Conservation (phyloP, 192 early-diverging fungal species). For the Lobosporangium transversale region DNA sequence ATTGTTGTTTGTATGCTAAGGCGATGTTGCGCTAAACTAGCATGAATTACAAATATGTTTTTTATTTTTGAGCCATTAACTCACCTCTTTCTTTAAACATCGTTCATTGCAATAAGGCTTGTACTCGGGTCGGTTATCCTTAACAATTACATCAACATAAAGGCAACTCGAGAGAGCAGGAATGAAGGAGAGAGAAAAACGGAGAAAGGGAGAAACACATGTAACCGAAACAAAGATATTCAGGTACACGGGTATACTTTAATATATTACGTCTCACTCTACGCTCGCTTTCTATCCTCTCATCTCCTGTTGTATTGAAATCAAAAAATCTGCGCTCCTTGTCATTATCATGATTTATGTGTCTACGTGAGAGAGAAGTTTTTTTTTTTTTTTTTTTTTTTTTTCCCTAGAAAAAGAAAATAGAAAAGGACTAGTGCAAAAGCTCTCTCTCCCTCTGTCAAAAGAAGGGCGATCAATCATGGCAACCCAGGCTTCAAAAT, state of each 20-base stretch:
- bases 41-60: too few relatives aligned
- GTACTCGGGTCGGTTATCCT: neutral
- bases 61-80: too few relatives aligned
- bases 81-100: neutral
- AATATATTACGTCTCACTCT: neutral
- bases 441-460: too few relatives aligned
- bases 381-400: too few relatives aligned
- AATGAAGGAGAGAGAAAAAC: neutral
- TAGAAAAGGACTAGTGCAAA: neutral
- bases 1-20: neutral
- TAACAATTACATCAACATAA: neutral
- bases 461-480: too few relatives aligned
- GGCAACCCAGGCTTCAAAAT: neutral
- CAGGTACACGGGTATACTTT: neutral
- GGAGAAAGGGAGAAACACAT: neutral
- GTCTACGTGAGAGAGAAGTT: neutral
- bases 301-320: neutral
- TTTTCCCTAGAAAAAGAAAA: conserved; percentile 1
- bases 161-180: neutral
- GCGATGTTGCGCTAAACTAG: too few relatives aligned
- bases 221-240: neutral
- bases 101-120: neutral
- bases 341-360: neutral
- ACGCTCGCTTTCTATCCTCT: neutral
- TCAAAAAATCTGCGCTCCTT: neutral